Evolutionary conservation across 108 stramenopile genomes (phyloP), one percentile per base, ranked within the genome.

Genomic region (Nitzschia sp.): DNA sequence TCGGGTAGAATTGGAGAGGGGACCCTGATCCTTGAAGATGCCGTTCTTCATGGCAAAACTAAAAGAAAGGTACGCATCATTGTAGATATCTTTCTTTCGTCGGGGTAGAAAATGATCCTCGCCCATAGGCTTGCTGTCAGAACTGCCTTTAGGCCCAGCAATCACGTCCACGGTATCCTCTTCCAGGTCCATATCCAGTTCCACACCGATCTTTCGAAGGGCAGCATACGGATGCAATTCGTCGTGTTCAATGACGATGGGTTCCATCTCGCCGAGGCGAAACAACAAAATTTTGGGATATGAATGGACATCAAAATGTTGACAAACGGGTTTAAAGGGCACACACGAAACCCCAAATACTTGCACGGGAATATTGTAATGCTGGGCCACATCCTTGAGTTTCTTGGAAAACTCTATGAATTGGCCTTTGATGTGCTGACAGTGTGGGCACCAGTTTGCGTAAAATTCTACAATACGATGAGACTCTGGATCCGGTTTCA

Each of bases 261-360:
- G 61, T 23, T 80, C 71, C 44, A 63, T 77, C 11, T 80, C 72
- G 27, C 81, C 81, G 48, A 63, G 80, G 33, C 45, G 55, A 62
- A 73, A 88, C 19, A 81, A 19, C 44, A 73, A 75, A 2, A 91
- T 28, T 6, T 63, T 72, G 11, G 90, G 88, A 69, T 69, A 92
- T 4, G 71, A 27, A 27, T 59, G 41, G 21, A 90, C 53, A 48
- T 74, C 64, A 67, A 78, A 66, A n/a, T 76, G 72, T 16, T 66
- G 67, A 70, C 93, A 95, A 9, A 91, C 25, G 5, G 45, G n/a
- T 32, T 41, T 45, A 56, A 88, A 80, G 15, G 80, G 86, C 16
- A 73, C 76, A 65, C 94, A 95, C 16, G 82, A 80, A n/a, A 95
- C 80, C 36, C 89, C 94, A 73, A 86, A 76, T 19, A 94, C 73